Evolutionary conservation across 129 eudicot genomes (phyloP), one percentile per base, ranked within the genome.

Genomic region (Smallanthus sonchifolius): DNA sequence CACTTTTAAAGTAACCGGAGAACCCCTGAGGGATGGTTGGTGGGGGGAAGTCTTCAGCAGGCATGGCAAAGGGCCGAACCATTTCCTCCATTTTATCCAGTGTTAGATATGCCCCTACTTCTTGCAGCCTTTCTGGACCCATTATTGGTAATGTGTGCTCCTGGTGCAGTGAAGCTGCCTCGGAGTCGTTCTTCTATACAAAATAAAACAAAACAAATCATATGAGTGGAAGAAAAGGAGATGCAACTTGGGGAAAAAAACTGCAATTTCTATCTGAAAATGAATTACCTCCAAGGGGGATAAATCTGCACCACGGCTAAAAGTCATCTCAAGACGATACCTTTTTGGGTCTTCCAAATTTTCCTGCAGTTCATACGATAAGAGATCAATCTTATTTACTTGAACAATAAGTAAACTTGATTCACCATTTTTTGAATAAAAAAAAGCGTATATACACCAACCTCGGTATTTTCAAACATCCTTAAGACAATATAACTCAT

Each of bases 31-130:
- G 99, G 34, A 68, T 88, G 10, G 92, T 8, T 6, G 99, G 93
- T 8, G 99, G 99, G n/a, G 99, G 99, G 52, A 94, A 94, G 82
- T 94, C 99, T 79, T 94, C 99, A 0, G 97, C 99, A 34, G 99
- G 99, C 99, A 91, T 94, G 0, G 99, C 99, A 85, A 91, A 94
- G 2, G 92, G 87, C n/a, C 87, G 89, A 4, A 88, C 68, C 99
- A 94, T 85, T 67, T 80, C 85, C 74, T 91, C 99, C 96, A 94
- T 84, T 75, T 70, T 88, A 80, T 90, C 99, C 28, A 94, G 61
- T 35, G 97, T 94, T 66, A 94, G 76, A 77, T 84, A 91, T 28
- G 97, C 85, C 65, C 90, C 91, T 35, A 87, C 86, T 80, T 94
- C 99, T 79, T 94, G 99, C 61, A 94, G 84, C 86, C 99, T 88